Evolutionary conservation across 2,329 filamentous ascomycete species (phyloP).

Genomic region (Exserohilum rostratum): DNA sequence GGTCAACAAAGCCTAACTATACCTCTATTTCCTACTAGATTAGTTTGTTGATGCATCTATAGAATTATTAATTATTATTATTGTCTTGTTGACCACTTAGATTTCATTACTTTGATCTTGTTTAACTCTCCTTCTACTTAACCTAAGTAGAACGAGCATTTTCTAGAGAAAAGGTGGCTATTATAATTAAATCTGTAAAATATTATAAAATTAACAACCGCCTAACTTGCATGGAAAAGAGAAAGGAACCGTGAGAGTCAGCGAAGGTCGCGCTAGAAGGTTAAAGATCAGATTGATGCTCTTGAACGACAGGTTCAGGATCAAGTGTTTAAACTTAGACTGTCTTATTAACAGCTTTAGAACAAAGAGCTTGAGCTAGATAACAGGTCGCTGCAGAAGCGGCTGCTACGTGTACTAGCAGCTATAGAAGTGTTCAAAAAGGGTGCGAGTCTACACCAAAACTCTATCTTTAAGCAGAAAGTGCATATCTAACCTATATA

Average conservation of each 20-base stretch:
- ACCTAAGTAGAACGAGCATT: no score
- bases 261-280: conserved; percentile 6
- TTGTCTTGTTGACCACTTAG: background rate
- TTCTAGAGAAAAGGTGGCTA: background rate
- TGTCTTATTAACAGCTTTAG: conserved; percentile 10
- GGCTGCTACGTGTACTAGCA: conserved; percentile 6
- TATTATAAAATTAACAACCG: conserved; percentile 1
- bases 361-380: conserved; percentile 8
- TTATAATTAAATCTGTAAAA: background rate
- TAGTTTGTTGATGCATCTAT: background rate
- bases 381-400: conserved; percentile 6
- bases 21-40: background rate
- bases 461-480: conserved; percentile 1
- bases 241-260: conserved; percentile 12
- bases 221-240: conserved; percentile 8
- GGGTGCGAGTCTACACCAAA: conserved; percentile 6
- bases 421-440: conserved; percentile 12
- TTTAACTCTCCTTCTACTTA: background rate
- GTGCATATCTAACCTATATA: conserved; percentile 9
- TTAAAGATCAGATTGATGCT: conserved; percentile 12
- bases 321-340: conserved; percentile 2
- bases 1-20: background rate
- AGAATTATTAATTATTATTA: background rate
- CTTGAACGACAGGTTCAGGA: conserved; percentile 10
- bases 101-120: background rate